Percentiles rank a stretch among this genome's conserved stretches.
These are phyloP conservation scores for Recurvomyces mirabilis DNA, from an alignment of 495 filamentous ascomycete species.

Conservation along the genomic window DNA sequence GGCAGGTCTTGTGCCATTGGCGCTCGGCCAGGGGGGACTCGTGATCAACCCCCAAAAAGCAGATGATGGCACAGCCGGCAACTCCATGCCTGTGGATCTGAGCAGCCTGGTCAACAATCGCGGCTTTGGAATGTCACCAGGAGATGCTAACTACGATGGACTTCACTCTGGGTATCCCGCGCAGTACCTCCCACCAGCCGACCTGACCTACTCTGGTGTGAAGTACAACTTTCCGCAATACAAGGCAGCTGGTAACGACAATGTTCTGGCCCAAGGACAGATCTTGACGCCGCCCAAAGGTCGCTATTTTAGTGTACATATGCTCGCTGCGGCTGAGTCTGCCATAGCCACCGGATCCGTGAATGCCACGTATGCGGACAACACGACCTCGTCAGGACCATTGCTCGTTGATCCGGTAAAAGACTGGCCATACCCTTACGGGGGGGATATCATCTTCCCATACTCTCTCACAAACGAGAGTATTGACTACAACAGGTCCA, in stretches of 20 bases:
- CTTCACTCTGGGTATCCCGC: slow-evolving; percentile 31
- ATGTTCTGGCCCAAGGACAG: slow-evolving; percentile 37
- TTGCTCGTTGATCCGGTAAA: slow-evolving; percentile 39
- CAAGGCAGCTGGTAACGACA: slow-evolving; percentile 34
- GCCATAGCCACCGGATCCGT: slow-evolving; percentile 36
- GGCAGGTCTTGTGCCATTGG: not conserved
- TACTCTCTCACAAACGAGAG: slow-evolving; percentile 35
- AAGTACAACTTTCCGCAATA: slow-evolving; percentile 40
- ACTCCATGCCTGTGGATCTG: slow-evolving; percentile 13
- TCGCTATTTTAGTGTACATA: slow-evolving; percentile 38
- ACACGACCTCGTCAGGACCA: slow-evolving; percentile 31
- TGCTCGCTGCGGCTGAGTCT: slow-evolving; percentile 37
- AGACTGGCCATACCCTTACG: slow-evolving; percentile 38
- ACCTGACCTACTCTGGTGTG: slow-evolving; percentile 34
- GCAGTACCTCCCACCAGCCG: slow-evolving; percentile 31
- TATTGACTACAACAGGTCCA: slow-evolving; percentile 41
- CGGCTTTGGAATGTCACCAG: slow-evolving; percentile 16
- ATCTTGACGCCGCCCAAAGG: slow-evolving; percentile 28
- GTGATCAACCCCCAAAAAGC: slow-evolving; percentile 17
- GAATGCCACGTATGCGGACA: slow-evolving; percentile 39
- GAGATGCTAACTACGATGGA: slow-evolving; percentile 20
- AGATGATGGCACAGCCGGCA: slow-evolving; percentile 5
- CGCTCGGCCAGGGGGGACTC: slow-evolving; percentile 8
- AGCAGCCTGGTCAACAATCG: slow-evolving; percentile 17
- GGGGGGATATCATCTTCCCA: slow-evolving; percentile 42